These are phyloP conservation scores for Apiospora sp. DNA, from an alignment of 2,329 filamentous ascomycete species.

Conservation along the genomic window DNA sequence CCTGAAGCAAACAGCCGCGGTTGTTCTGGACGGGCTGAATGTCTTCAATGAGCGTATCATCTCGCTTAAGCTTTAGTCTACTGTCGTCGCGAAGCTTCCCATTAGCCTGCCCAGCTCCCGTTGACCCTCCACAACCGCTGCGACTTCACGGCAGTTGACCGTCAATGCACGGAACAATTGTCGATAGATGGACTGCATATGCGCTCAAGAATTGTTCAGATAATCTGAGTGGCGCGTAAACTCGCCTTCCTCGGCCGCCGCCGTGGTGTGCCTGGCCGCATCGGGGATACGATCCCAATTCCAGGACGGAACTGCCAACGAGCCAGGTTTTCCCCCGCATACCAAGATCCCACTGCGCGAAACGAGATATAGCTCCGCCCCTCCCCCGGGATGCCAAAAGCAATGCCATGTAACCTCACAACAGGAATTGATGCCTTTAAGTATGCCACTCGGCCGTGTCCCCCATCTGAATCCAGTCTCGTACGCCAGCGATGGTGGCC, in stretches of 20 bases:
- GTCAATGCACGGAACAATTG: too few species aligned
- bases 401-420: neutral
- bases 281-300: neutral
- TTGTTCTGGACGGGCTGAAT: too few species aligned
- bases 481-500: neutral
- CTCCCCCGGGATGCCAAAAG: neutral
- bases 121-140: neutral
- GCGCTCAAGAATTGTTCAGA: too few species aligned
- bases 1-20: too few species aligned
- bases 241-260: neutral
- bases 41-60: too few species aligned
- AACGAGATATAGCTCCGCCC: neutral
- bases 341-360: neutral
- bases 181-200: neutral
- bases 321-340: constrained; percentile 1
- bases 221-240: neutral
- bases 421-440: neutral
- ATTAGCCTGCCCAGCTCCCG: neutral
- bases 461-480: neutral
- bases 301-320: neutral
- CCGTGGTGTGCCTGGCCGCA: neutral
- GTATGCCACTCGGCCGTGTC: neutral
- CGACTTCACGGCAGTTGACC: neutral
- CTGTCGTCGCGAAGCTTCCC: neutral
- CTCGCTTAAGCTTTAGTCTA: too few species aligned